These are phyloP conservation scores for Didymella arachidicola DNA, from an alignment of 2,329 filamentous ascomycete genomes.

Conservation along the genomic window DNA sequence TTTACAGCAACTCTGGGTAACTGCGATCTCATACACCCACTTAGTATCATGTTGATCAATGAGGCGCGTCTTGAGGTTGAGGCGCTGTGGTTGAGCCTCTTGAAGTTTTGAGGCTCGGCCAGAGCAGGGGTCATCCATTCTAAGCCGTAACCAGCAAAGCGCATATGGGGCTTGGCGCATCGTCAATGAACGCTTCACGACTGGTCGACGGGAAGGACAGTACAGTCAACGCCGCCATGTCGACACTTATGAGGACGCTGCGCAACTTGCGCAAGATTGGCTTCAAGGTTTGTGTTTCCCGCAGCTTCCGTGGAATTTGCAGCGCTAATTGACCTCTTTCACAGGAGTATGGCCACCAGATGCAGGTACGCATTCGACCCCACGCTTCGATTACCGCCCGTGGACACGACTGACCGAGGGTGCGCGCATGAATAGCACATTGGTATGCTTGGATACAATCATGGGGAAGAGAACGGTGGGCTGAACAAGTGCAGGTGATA, in stretches of 20 bases:
- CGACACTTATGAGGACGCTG: slow-evolving; percentile 85
- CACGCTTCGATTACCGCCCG: slow-evolving; percentile 30
- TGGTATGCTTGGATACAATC: slow-evolving; percentile 37
- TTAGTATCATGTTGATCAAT: slow-evolving; percentile 45
- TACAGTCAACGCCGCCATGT: slow-evolving; percentile 70
- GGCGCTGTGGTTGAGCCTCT: slow-evolving; percentile 19
- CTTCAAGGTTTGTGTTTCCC: slow-evolving; percentile 70
- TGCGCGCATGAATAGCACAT: slow-evolving; percentile 45
- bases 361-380: slow-evolving; percentile 73
- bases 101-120: slow-evolving; percentile 39
- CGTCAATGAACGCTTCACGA: slow-evolving; percentile 35
- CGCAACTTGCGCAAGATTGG: slow-evolving; percentile 88
- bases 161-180: slow-evolving; percentile 31
- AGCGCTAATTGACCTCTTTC: slow-evolving; percentile 43
- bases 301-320: slow-evolving; percentile 20
- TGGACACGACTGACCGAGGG: slow-evolving; percentile 37
- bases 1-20: slow-evolving; percentile 29
- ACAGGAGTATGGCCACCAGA: slow-evolving; percentile 89
- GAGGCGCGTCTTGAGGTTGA: slow-evolving; percentile 1
- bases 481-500: slow-evolving; percentile 74
- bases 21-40: slow-evolving; percentile 38
- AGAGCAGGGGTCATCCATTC: slow-evolving; percentile 22
- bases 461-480: slow-evolving; percentile 5
- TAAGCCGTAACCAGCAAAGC: slow-evolving; percentile 20
- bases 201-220: slow-evolving; percentile 24